phyloP scores from a whole-genome alignment of 2,329 filamentous ascomycete genomes.

The Dichotomopilus funicola region DNA sequence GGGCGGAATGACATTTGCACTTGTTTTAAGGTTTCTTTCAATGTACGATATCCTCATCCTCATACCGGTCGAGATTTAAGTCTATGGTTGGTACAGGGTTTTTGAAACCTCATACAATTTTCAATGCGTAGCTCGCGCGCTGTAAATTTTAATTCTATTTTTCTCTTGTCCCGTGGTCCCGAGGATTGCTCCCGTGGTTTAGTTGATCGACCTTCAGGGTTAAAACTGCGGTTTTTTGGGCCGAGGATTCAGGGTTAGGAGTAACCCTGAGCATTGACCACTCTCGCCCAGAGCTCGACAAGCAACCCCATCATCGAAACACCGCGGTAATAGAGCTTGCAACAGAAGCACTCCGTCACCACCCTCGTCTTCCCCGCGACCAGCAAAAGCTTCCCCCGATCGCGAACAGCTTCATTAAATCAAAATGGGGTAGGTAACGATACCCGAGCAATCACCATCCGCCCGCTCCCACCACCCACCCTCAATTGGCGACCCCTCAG shows the following conservation, averaged over 20 bases:
- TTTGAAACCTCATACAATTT: too few species aligned
- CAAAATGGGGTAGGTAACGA: conserved; percentile 17
- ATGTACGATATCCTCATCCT: neutral
- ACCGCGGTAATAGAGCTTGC: too few species aligned
- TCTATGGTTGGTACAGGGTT: too few species aligned
- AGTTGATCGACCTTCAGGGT: neutral
- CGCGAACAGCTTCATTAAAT: conserved; percentile 6
- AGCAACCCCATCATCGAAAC: neutral
- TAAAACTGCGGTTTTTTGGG: neutral
- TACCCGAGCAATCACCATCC: neutral
- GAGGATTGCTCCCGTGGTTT: too few species aligned
- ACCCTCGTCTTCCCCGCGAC: neutral
- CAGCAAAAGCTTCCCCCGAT: neutral
- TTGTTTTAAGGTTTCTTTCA: neutral
- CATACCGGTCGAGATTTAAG: too few species aligned
- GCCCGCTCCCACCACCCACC: neutral
- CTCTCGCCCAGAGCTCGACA: conserved; percentile 4
- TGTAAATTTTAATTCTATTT: too few species aligned
- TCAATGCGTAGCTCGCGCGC: too few species aligned
- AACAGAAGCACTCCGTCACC: neutral
- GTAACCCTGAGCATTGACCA: conserved; percentile 11
- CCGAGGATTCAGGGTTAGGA: neutral
- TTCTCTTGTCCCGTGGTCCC: too few species aligned
- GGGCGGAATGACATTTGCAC: too few species aligned
- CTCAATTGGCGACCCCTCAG: too few species aligned